Base-by-base conservation (phyloP, 129 eudicot genomes). In the Pulicaria dysenterica region DNA sequence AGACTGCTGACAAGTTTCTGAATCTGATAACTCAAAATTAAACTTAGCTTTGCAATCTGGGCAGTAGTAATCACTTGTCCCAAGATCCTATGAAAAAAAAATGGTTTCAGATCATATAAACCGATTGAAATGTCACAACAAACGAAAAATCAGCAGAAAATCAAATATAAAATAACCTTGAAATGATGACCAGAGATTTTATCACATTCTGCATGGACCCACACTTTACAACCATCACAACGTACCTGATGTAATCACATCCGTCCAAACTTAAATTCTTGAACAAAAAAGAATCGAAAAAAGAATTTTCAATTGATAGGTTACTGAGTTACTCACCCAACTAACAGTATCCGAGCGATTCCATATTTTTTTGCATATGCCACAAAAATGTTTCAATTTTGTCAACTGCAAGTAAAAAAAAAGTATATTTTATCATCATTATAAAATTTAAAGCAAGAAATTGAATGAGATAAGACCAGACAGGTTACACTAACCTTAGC, bases 161-260 rank as follows among this genome's bases (percentile, higher is more conserved):
- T 11, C 50, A 42, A 59, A 69, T 39, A 41, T 5, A 70, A 40
- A 58, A 39, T 8, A 58, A 91, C 97, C 97, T 91, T 88, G 58
- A 82, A 74, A 61, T 65, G 87, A 71, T 82, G 77, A 67, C 86
- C 77, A 4, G 90, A 85, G 19, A 88, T 85, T 84, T 88, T 91
- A 85, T 88, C 95, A 73, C 97, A 88, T 77, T 80, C 92, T 12
- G 95, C 92, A 71, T 91, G 97, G 64, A 91, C 90, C 97, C 95
- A 88, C 41, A 91, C 90, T 85, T 91, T 88, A 81, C 97, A 91
- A 54, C 95, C 87, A 76, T 88, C 87, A 67, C 97, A 91, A 3
- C 95, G 86, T 58, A 87, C 91, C 96, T 90, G 67, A 73, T 67
- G 50, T 59, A 41, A 60, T 56, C 74, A 67, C 71, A 38, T 62